These are phyloP conservation scores for Carallia brachiata DNA, from an alignment of 345 rosid species.

Conservation along the genomic window DNA sequence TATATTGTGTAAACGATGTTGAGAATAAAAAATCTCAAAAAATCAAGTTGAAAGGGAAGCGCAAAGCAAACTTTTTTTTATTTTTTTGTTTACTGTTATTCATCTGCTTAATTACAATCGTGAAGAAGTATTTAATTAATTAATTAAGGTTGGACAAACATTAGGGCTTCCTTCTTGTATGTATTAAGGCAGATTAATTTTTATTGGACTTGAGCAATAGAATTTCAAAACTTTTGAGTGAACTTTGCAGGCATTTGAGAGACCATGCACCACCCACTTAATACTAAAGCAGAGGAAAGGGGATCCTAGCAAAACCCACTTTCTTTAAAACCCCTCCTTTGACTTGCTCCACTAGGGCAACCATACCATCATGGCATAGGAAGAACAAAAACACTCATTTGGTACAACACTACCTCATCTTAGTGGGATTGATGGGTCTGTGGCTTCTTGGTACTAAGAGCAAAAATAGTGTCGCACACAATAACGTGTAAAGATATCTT, in stretches of 20 bases:
- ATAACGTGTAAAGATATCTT: no score
- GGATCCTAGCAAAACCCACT: constrained; percentile 30
- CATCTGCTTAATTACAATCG: no score
- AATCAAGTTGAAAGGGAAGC: no score
- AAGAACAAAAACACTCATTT: background rate
- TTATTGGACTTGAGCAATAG: background rate
- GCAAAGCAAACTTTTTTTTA: no score
- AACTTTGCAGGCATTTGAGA: constrained; percentile 38
- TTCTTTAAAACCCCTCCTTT: constrained; percentile 14
- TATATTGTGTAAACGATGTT: no score
- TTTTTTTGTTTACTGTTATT: no score
- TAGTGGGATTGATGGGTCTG: constrained; percentile 24
- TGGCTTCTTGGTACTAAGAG: constrained; percentile 9
- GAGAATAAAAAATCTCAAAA: no score
- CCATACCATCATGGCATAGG: constrained; percentile 24
- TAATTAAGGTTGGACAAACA: no score
- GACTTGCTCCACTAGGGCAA: constrained; percentile 40
- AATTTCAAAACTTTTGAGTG: constrained; percentile 1
- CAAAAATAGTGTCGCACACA: no score
- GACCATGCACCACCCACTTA: constrained; percentile 31
- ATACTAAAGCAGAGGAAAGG: background rate
- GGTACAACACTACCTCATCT: constrained; percentile 1
- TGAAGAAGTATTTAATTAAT: no score
- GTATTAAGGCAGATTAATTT: no score
- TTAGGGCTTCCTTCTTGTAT: no score